Evolutionary conservation across 257 asterid species (phyloP), one percentile per base, ranked within the genome.

Genomic region (Lithospermum erythrorhizon): DNA sequence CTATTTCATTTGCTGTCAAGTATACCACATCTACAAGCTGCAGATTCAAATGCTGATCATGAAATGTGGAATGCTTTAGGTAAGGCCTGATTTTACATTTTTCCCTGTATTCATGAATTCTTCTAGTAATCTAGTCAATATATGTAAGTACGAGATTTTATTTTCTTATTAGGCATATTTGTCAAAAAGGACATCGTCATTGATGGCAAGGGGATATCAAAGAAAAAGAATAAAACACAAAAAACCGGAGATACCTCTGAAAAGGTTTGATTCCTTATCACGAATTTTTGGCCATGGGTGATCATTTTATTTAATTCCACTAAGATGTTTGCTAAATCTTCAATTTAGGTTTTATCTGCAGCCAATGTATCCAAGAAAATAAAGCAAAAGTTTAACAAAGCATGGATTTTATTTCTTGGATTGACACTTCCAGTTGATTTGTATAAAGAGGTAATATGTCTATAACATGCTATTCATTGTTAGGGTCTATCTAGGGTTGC

Each of bases 371-470:
- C 82, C 25, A 91, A 83, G 79, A 91, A 79, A 87, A 79, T 91
- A 90, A 91, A 89, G 78, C 76, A 71, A 57, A 91, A 84, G 79
- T 84, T 88, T 58, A 78, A 83, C 51, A 91, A 84, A 76, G 97
- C 95, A 65, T 91, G 98, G 98, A 84, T 88, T 76, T 74, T 95
- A 41, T 91, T 91, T 72, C 97, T 91, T 61, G 62, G 73, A 64
- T 69, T 86, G 79, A 81, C 88, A 56, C 95, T 91, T 75, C 89
- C 97, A 9, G 70, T 91, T 76, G 86, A 86, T 72, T 85, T 86
- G n/a, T 91, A 86, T 78, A 91, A 91, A 81, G 90, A 91, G 97
- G 98, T 89, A 27, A 77, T 61, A 10, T 35, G 14, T 35, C 9
- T 35, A 35, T 35, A 35, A 7, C 14, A 0, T 6, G 45, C 11